These are phyloP conservation scores for Tritrichomonas musculus DNA, from an alignment of 208 protist species.

Conservation along the genomic window DNA sequence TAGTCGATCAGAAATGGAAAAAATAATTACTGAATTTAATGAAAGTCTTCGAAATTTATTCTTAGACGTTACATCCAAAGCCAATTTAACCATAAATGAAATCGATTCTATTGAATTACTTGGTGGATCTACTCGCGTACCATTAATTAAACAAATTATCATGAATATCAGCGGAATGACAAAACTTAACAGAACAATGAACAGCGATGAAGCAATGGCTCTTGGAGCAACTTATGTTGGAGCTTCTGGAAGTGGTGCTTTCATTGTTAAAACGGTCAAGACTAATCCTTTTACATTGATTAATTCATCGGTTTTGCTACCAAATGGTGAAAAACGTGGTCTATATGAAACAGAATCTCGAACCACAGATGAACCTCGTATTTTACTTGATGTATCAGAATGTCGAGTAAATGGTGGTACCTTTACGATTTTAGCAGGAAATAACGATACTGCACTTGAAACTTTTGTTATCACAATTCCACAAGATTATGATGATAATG, in stretches of 20 bases:
- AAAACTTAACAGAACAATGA: conserved; percentile 13
- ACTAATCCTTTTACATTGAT: not conserved
- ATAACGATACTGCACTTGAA: not conserved
- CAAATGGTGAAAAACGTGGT: not conserved
- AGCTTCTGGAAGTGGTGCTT: not conserved
- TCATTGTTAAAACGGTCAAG: not conserved
- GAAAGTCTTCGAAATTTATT: not conserved
- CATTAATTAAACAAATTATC: not conserved
- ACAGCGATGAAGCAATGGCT: not conserved
- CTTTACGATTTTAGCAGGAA: no score
- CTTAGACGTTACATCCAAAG: not conserved
- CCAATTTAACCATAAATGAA: not conserved
- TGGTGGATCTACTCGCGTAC: not conserved
- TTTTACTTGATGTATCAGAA: no score
- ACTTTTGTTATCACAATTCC: not conserved
- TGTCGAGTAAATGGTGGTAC: no score
- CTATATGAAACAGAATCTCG: not conserved
- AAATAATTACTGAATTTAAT: not conserved
- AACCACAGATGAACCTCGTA: no score
- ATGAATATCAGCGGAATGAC: not conserved
- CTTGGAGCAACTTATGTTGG: not conserved
- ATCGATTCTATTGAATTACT: not conserved
- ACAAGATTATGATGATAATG: not conserved
- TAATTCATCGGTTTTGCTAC: not conserved
- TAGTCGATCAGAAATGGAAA: not conserved